A percentile compares a stretch with the other conserved stretches of the same genome.
Conservation (phyloP, 805 yeast genomes). For the Saturnispora sanitii region DNA sequence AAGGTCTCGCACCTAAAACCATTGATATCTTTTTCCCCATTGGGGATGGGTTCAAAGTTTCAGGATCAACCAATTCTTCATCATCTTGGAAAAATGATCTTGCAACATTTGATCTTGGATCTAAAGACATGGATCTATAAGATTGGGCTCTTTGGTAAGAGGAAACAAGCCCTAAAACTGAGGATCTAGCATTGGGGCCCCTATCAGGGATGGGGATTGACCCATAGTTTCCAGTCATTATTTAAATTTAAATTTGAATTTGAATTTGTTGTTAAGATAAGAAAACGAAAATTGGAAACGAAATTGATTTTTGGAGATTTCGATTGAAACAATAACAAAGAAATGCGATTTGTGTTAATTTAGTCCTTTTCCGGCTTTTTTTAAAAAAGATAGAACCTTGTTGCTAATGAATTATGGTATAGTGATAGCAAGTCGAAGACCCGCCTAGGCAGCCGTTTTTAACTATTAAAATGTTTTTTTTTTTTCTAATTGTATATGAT, state of each 20-base stretch:
- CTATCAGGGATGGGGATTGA: slow-evolving; percentile 22
- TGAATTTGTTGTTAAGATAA: not conserved
- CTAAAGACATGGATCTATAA: slow-evolving; percentile 42
- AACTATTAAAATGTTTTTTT: too few species aligned
- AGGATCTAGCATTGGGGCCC: slow-evolving; percentile 5
- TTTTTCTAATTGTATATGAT: too few species aligned
- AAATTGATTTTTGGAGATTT: too few species aligned
- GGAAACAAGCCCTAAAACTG: slow-evolving; percentile 62
- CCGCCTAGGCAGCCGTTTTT: too few species aligned
- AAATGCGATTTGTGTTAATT: too few species aligned
- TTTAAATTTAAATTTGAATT: not conserved
- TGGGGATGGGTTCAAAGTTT: slow-evolving; percentile 53
- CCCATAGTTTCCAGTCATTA: slow-evolving; percentile 2
- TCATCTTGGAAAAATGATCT: slow-evolving; percentile 56
- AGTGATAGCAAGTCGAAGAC: too few species aligned
- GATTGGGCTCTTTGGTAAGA: slow-evolving; percentile 75
- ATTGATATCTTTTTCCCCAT: slow-evolving; percentile 57
- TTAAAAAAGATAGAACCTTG: too few species aligned
- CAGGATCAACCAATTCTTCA: slow-evolving; percentile 63
- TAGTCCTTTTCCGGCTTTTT: too few species aligned
- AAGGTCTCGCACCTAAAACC: slow-evolving; percentile 27
- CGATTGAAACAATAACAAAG: too few species aligned
- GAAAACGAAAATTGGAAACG: not conserved
- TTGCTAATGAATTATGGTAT: too few species aligned
- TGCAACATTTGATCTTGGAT: slow-evolving; percentile 44